Evolutionary conservation across 352 stramenopile species (phyloP), one percentile per base, ranked within the genome.

Genomic region (Phytophthora fragariaefolia): DNA sequence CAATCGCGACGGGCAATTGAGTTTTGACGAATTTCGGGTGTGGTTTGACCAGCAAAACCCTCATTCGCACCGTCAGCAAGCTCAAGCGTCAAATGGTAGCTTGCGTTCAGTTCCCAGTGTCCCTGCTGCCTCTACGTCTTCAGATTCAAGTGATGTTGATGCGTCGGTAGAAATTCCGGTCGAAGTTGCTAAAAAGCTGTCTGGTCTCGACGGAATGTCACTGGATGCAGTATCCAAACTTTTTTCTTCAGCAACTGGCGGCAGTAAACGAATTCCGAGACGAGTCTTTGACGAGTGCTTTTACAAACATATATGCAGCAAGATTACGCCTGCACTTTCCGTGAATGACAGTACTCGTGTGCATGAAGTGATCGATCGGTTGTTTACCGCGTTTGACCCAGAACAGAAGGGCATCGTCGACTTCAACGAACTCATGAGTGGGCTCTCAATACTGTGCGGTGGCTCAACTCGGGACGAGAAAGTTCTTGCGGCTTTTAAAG

Each of bases 361-460:
- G 4, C 85, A 91, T 43, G 77, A 89, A 74, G 83, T 94, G 20
- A 87, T 95, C 43, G 76, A 91, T 42, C 66, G 82, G 1, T 51
- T 96, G 20, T 96, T 96, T 46, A 81, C 79, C 9, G 76, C 87
- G 27, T 96, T 96, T 67, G 90, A 97, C 52, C 79, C 65, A 6
- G 78, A 96, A 30, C 54, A 72, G 28, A 93, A 89, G 47, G 90
- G 85, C 6, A 75, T 80, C 32, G 77, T 95, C n/a, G 77, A 95
- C 48, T 79, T 87, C 17, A 83, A 87, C 58, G 86, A 97, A 38
- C 77, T 97, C 10, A 76, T 87, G 2, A 89, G 86, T 54, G 84
- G 86, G 0, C 46, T 94, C 0, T 94, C 86, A 1, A 84, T 93
- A 46, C 52, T 94, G 27, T 94, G 86, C 23, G 78, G 80, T 17